Conservation (phyloP, 768 basidiomycete species). For the Chalciporus chontae region DNA sequence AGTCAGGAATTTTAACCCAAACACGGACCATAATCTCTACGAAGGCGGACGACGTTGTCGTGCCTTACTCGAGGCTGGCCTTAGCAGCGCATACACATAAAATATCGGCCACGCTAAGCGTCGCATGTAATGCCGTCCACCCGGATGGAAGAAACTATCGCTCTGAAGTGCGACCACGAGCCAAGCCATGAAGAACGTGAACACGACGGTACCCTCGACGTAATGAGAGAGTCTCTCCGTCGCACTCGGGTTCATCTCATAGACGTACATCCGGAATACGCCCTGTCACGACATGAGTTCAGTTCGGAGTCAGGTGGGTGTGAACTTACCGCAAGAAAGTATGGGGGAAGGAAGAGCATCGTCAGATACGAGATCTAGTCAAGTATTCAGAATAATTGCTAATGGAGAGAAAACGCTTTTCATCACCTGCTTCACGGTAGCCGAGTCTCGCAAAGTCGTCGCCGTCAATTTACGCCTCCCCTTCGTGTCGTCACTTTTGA, state of each 20-base stretch:
- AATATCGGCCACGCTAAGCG: conserved; percentile 23
- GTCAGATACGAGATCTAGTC: conserved; percentile 45
- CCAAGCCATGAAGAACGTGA: conserved; percentile 53
- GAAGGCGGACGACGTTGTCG: no score
- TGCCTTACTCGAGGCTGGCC: no score
- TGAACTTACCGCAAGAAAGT: conserved; percentile 36
- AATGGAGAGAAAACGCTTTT: neutral
- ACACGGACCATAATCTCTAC: no score
- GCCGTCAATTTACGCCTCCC: conserved; percentile 49
- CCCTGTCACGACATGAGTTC: conserved; percentile 28
- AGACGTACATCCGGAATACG: conserved; percentile 56
- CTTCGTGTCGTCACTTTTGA: conserved; percentile 54
- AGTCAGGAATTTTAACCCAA: no score
- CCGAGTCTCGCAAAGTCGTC: conserved; percentile 41
- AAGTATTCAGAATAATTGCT: conserved; percentile 23
- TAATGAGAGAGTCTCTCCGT: conserved; percentile 37
- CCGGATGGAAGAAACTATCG: conserved; percentile 21
- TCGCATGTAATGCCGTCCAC: conserved; percentile 9
- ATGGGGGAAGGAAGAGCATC: conserved; percentile 60
- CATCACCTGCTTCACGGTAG: conserved; percentile 34
- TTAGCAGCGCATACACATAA: neutral
- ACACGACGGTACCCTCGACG: conserved; percentile 36
- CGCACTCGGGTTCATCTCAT: conserved; percentile 34
- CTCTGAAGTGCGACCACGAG: conserved; percentile 51
- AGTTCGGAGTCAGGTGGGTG: no score